Evolutionary conservation across 768 basidiomycete genomes (phyloP).

Genomic region (Naganishia antarctica): DNA sequence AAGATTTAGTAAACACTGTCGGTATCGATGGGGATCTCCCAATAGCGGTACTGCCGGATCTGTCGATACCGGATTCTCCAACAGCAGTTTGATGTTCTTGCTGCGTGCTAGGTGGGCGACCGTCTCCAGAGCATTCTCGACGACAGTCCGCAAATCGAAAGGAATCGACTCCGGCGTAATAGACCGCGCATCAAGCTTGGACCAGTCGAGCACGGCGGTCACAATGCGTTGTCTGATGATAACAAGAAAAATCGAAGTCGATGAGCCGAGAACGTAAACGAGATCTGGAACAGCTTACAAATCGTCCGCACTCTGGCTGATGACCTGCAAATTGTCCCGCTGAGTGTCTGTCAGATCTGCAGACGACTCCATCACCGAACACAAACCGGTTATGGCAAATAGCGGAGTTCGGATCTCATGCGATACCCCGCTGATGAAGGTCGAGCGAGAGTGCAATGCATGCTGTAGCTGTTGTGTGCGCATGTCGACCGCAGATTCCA

Average conservation of each 20-base stretch:
- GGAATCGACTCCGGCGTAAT: slow-evolving; percentile 39
- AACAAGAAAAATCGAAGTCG: neutral
- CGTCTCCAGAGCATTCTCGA: slow-evolving; percentile 36
- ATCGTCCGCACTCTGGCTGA: slow-evolving; percentile 36
- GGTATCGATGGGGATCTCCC: slow-evolving; percentile 41
- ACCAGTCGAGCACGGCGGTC: slow-evolving; percentile 39
- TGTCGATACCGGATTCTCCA: slow-evolving; percentile 31
- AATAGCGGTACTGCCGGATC: slow-evolving; percentile 35
- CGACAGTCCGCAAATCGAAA: slow-evolving; percentile 39
- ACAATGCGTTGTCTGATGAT: slow-evolving; percentile 34
- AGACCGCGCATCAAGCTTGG: slow-evolving; percentile 30
- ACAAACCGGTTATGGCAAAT: slow-evolving; percentile 34
- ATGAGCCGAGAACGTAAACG: neutral
- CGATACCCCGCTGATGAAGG: slow-evolving; percentile 30
- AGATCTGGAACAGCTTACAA: slow-evolving; percentile 21
- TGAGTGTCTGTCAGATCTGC: slow-evolving; percentile 37
- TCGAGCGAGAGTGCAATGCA: slow-evolving; percentile 17
- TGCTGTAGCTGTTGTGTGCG: slow-evolving; percentile 26
- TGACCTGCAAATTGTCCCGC: slow-evolving; percentile 37
- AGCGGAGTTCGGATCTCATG: slow-evolving; percentile 45
- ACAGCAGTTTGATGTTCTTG: slow-evolving; percentile 38
- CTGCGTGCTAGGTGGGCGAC: slow-evolving; percentile 37
- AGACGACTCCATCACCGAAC: slow-evolving; percentile 38
- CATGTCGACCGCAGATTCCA: slow-evolving; percentile 20
- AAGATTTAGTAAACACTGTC: slow-evolving; percentile 39